These are phyloP conservation scores for Geoglossum glabrum DNA, from an alignment of 495 filamentous ascomycete species.

Conservation along the genomic window DNA sequence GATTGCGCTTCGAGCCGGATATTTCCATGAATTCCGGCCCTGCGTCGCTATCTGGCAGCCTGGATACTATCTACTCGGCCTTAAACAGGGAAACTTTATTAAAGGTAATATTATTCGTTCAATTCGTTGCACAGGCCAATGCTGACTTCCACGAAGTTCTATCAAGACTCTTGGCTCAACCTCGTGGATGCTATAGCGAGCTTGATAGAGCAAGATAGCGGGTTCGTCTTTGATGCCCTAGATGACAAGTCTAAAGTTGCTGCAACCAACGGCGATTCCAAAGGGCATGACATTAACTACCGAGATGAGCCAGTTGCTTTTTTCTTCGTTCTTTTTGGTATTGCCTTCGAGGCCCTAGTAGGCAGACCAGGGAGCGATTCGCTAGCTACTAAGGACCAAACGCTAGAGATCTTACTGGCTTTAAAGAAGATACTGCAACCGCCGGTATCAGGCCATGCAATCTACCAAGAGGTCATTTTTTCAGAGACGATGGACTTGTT, in stretches of 20 bases:
- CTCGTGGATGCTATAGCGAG: conserved; percentile 95
- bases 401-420: conserved; percentile 72
- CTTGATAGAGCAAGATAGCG: conserved; percentile 90
- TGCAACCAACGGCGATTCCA: conserved; percentile 27
- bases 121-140: not conserved
- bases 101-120: conserved; percentile 25
- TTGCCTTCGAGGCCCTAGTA: conserved; percentile 87
- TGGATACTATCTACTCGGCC: conserved; percentile 83
- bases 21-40: conserved; percentile 75
- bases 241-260: conserved; percentile 58
- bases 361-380: conserved; percentile 53
- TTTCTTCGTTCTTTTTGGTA: conserved; percentile 95
- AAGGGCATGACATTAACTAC: conserved; percentile 69
- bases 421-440: conserved; percentile 89
- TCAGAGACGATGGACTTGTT: conserved; percentile 93
- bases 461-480: conserved; percentile 90
- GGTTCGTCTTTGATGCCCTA: conserved; percentile 89
- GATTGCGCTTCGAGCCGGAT: conserved; percentile 86
- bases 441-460: conserved; percentile 86
- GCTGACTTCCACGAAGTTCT: conserved; percentile 40
- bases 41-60: conserved; percentile 46
- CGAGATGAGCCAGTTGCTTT: conserved; percentile 95
- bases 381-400: conserved; percentile 55
- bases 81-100: conserved; percentile 85
- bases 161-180: conserved; percentile 93